Base-by-base conservation (phyloP, 2,329 filamentous ascomycete genomes). In the Onygenales sp. region DNA sequence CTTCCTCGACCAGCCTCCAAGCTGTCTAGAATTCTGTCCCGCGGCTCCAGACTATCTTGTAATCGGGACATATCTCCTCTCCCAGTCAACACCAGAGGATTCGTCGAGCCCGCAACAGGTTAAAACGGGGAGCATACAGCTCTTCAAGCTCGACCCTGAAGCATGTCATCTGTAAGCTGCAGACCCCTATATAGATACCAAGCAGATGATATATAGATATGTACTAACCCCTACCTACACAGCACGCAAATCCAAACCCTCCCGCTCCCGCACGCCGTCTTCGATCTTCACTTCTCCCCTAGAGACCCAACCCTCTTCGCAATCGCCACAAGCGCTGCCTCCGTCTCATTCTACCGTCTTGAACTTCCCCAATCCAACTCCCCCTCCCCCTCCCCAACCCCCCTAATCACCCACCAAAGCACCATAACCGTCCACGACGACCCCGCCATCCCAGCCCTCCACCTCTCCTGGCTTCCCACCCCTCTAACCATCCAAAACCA, bases 211-310 rank as follows among this genome's bases (percentile, higher is more conserved):
- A 27, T 27, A 46, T 2, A 49, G 11, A 31, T 31, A 10, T 13
- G 27, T 55, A 8, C 56, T 58, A 54, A 63, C 39, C 47, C 14
- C 43, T 40, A 42, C 7, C 34, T 31, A 40, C 53, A 60, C 56
- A 86, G 83, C 59, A 67, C 67, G 2, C 72, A 78, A 53, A 62
- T 85, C 4, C 81, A 88, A 63, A 84, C 78, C 1, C 58, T 84
- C 4, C 63, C 73, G 4, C 82, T 87, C 21, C 79, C 83, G 3
- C 88, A 84, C 51, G 91, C 88, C 5, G 79, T 96, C 32, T 78
- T 96, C 51, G 91, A 96, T 65, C 74, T 96, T 33, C 88, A 91
- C 61, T 97, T 96, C 67, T 82, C 85, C 56, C 81, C 80, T 1
- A 64, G 70, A 50, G 66, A 75, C 51, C 71, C 69, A 49, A 75